Base-by-base conservation (phyloP, 2,329 filamentous ascomycete species). In the Ceratocystis harringtonii region DNA sequence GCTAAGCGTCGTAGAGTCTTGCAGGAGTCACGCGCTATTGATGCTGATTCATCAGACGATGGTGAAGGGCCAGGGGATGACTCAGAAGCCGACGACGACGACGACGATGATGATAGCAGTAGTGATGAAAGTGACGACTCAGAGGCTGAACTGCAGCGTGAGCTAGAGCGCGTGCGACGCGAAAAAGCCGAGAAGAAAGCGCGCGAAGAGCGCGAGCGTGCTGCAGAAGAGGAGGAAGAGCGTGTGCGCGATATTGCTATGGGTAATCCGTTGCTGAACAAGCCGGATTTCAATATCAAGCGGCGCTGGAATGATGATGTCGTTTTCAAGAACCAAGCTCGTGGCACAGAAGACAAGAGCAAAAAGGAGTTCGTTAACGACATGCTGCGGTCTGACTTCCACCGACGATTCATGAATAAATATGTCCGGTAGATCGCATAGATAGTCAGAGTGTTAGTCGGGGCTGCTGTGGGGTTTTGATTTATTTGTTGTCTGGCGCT, bases 311-410 rank as follows among this genome's bases (percentile, higher is more conserved):
- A 99, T 71, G 94, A 99, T 71, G 94, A 99, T 74, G 94, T 99
- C 12, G 92, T 99, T 2, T 99, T 99, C 78, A 97, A 96, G 79
- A 99, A 99, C 75, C 94, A 99, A 77, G 94, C 92, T 43, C 83
- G 94, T 67, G 94, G 92, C 7, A 96, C 92, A 0, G 92, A 97
- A 73, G 90, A 96, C 69, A 92, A 87, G 78, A 85, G 87, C 69
- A 84, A 91, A 78, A 95, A 92, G 78, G 92, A 96, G 76, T 99
- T 99, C 77, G 92, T 99, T 75, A 99, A 99, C 86, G 88, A 97
- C 76, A 80, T 96, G 72, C 78, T 97, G 69, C 86, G 92, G 68
- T 96, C 91, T 36, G 94, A 99, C 76, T 99, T 99, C 75, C 94
- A 99, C 79, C 94, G 92, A 77, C 86, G 91, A 69, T 99, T 99